Base-by-base conservation (phyloP, 441 rosid species). In the Euphorbia schlechtendalii region DNA sequence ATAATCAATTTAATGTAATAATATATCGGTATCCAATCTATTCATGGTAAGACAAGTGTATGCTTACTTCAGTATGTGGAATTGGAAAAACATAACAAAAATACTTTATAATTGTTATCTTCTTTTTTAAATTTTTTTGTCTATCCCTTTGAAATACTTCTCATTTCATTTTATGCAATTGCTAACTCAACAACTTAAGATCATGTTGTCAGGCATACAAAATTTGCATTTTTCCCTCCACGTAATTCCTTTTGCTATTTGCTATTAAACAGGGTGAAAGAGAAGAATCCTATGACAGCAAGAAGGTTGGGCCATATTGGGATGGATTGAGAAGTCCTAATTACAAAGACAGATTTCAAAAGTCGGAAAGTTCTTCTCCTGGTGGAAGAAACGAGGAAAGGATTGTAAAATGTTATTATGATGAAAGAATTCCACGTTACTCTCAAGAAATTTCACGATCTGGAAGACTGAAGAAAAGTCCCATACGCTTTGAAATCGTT, bases 401-500 rank as follows among this genome's bases (percentile, higher is more conserved):
- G 63, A 59, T 69, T 67, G 70, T 76, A 40, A 83, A 61, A 73
- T 78, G 70, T 71, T 65, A 75, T 69, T 71, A 70, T 67, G 87
- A 84, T 32, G 97, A 83, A 36, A 82, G 80, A 69, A 82, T 84
- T 74, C 86, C 80, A 17, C 70, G 69, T 64, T 76, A 68, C 75
- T 59, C 74, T 21, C 69, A 41, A 14, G 86, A 79, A 30, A 73
- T 68, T 75, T 68, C 86, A 58, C 80, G 83, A 69, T 61, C 73
- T 59, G 82, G 84, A 59, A 81, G 82, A 63, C 71, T 65, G 56
- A 86, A 68, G 70, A 87, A 57, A 74, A 80, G 66, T 71, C 80
- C 93, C 70, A 70, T 72, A 62, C 82, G 79, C 8, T 86, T 89
- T 69, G 99, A 90, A 84, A 76, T 94, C 78, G 96, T 94, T 45